Conservation (phyloP, 2,329 filamentous ascomycete species). For the Karstenula rhodostoma region DNA sequence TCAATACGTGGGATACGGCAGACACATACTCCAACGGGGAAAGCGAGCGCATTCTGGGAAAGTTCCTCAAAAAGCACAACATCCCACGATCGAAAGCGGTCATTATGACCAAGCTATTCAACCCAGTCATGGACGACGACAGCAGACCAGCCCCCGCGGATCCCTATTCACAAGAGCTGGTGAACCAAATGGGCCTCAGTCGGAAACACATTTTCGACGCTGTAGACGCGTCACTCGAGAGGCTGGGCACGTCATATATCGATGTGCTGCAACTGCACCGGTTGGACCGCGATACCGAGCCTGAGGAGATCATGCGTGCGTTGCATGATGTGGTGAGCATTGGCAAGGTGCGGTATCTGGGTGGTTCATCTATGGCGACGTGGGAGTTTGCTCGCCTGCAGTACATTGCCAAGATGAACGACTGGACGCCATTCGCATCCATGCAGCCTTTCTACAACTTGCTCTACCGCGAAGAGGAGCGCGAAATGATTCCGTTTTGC, state of each 20-base stretch:
- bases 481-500: constrained; percentile 38
- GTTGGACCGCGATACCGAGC: constrained; percentile 59
- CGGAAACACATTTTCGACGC: constrained; percentile 50
- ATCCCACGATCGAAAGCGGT: constrained; percentile 36
- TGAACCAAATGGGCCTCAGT: constrained; percentile 43
- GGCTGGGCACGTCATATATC: constrained; percentile 62
- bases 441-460: constrained; percentile 57
- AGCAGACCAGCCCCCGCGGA: neutral
- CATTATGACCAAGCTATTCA: constrained; percentile 34
- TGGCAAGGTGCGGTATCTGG: constrained; percentile 58
- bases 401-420: constrained; percentile 50
- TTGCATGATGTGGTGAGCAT: constrained; percentile 63
- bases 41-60: constrained; percentile 34
- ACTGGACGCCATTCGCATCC: constrained; percentile 54
- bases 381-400: constrained; percentile 56
- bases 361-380: constrained; percentile 45
- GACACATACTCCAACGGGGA: constrained; percentile 34
- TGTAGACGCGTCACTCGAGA: constrained; percentile 34
- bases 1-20: constrained; percentile 54
- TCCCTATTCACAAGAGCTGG: constrained; percentile 24
- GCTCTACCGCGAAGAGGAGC: constrained; percentile 56
- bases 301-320: constrained; percentile 67
- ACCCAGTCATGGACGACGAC: constrained; percentile 17
- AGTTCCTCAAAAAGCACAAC: constrained; percentile 25
- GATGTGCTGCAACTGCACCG: constrained; percentile 68